A percentile compares a stretch with the other conserved stretches of the same genome.
Conservation (phyloP, 768 basidiomycete genomes). For the Lactarius indigo region DNA sequence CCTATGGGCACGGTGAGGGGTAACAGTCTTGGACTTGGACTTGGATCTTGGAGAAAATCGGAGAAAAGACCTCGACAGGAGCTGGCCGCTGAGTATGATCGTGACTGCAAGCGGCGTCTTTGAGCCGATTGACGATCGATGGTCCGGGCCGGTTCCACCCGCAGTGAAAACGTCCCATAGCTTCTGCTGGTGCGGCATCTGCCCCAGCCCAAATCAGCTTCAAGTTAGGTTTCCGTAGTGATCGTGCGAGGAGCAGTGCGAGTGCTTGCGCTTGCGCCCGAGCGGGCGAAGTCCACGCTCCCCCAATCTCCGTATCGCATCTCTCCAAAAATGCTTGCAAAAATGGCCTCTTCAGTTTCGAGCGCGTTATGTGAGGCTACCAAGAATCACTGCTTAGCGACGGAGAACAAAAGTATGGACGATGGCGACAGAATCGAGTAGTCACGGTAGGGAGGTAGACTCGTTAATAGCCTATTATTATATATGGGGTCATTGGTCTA, state of each 20-base stretch:
- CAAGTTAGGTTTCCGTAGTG: conserved; percentile 84
- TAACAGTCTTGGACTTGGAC: no score
- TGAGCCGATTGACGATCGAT: no score
- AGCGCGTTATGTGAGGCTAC: conserved; percentile 73
- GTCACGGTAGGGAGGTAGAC: conserved; percentile 5
- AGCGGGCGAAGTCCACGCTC: conserved; percentile 58
- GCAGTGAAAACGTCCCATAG: conserved; percentile 66
- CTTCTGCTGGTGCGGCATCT: conserved; percentile 99
- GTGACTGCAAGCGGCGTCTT: not conserved
- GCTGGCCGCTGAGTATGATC: not conserved
- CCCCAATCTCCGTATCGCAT: conserved; percentile 59
- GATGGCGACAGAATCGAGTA: not conserved
- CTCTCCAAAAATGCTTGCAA: conserved; percentile 60
- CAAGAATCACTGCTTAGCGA: not conserved
- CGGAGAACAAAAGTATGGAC: not conserved
- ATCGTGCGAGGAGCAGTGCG: conserved; percentile 85
- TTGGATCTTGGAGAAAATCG: no score
- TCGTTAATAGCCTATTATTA: no score
- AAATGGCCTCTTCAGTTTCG: conserved; percentile 89
- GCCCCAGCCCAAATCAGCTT: conserved; percentile 78
- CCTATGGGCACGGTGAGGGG: no score
- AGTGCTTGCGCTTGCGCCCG: conserved; percentile 59
- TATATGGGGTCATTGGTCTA: no score
- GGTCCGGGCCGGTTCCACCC: conserved; percentile 42
- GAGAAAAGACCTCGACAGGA: no score